Evolutionary conservation across 345 rosid species (phyloP).

Genomic region (Hibiscus trionum): DNA sequence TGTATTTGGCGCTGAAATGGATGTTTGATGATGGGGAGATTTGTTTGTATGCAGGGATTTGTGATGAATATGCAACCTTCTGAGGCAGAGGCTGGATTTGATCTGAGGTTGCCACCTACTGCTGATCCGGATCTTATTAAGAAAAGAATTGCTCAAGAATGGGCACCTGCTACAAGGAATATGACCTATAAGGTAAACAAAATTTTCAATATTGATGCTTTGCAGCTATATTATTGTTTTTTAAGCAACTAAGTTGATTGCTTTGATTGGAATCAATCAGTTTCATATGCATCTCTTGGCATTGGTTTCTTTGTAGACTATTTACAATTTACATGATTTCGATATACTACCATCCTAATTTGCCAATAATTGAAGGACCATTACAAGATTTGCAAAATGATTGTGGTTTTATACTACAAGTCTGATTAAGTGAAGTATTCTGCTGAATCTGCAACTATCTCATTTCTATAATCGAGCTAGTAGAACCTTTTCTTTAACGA

Average conservation of each 20-base stretch:
- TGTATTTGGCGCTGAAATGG: neutral
- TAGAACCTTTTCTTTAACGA: neutral
- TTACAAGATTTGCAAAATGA: neutral
- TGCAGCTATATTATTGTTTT: neutral
- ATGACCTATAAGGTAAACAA: constrained; percentile 57
- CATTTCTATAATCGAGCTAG: neutral
- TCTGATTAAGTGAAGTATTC: neutral
- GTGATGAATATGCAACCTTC: constrained; percentile 95
- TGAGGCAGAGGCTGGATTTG: constrained; percentile 91
- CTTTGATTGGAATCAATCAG: neutral
- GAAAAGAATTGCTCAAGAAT: constrained; percentile 67
- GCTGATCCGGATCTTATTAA: constrained; percentile 51
- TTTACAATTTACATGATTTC: neutral
- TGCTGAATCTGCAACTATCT: neutral
- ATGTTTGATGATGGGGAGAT: neutral
- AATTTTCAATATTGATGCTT: neutral
- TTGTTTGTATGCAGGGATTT: constrained; percentile 45
- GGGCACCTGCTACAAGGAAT: constrained; percentile 83
- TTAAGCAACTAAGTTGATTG: neutral
- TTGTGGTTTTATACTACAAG: neutral
- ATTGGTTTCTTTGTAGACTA: neutral
- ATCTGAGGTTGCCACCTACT: constrained; percentile 73
- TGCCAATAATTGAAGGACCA: neutral
- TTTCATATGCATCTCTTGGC: neutral
- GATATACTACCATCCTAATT: neutral